Evolutionary conservation across 2,329 filamentous ascomycete genomes (phyloP), one percentile per base, ranked within the genome.

Genomic region (Periconia macrospinosa): DNA sequence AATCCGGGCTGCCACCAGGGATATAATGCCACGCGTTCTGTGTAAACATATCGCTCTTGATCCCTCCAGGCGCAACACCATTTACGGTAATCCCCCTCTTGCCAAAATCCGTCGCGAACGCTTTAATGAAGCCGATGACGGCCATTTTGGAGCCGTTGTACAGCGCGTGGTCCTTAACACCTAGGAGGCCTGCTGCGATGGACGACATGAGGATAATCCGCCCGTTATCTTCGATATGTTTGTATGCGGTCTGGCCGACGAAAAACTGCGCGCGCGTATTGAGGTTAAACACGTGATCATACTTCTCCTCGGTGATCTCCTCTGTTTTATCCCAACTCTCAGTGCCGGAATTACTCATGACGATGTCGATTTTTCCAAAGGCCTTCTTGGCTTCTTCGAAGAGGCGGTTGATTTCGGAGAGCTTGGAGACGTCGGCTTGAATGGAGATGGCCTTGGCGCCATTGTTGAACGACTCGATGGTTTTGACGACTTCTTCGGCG

Each of bases 11-110:
- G 10, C 74, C 79, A 3, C 77, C 77, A 1, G 79, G 78, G 41
- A 81, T 81, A 59, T 80, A 79, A 52, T 75, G 74, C 72, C 76
- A 77, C 20, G 85, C 81, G 72, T 88, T 88, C 73, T 84, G 81
- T 56, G 86, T 81, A 77, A 88, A 91, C 88, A 91, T 91, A 72
- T 91, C 89, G 42, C 81, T 86, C 81, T 89, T 88, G 77, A 90
- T 86, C 43, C 87, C 87, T 52, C 87, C 87, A 1, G 87, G 87
- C 1, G 87, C 87, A 45, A 90, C 86, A 59, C 86, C 86, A 65
- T 90, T 90, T 74, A 88, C 86, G 0, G 87, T 90, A 67, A 90
- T 86, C 47, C 84, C 82, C 65, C 83, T 81, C 64, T 79, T 80
- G 53, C 87, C 87, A 71, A 87, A 89, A 74, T 90, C 87, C 49